A percentile compares a stretch with the other conserved stretches of the same genome.
These are phyloP conservation scores for Penicillium expansum DNA, from an alignment of 2,329 filamentous ascomycete species.

Conservation along the genomic window DNA sequence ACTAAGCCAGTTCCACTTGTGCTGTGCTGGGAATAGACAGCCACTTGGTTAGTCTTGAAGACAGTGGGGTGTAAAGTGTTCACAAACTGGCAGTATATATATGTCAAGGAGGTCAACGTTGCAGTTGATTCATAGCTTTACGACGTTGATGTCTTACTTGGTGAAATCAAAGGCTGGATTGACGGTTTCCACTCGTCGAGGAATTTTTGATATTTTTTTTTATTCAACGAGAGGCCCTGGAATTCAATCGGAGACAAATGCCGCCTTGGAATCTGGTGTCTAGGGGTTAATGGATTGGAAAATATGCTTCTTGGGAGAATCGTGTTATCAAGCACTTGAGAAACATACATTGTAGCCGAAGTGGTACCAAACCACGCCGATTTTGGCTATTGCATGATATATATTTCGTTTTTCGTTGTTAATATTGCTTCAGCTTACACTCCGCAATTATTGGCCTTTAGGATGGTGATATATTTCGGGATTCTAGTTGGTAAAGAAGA, in stretches of 20 bases:
- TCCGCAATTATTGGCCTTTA: neutral
- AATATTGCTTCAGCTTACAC: neutral
- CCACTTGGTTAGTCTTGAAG: neutral
- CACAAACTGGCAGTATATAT: constrained; percentile 54
- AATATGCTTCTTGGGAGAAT: too few species aligned
- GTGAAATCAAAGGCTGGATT: neutral
- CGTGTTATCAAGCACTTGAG: neutral
- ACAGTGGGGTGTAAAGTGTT: neutral
- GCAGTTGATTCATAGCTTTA: constrained; percentile 44
- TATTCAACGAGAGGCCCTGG: constrained; percentile 2
- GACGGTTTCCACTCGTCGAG: constrained; percentile 22
- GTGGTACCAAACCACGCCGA: neutral
- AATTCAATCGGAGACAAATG: constrained; percentile 16
- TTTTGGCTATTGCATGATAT: neutral
- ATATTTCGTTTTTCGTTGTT: neutral
- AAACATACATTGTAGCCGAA: neutral
- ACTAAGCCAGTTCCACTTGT: constrained; percentile 48
- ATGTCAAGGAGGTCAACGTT: constrained; percentile 50
- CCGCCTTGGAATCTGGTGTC: constrained; percentile 6
- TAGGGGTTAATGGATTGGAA: neutral
- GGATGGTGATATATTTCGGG: neutral
- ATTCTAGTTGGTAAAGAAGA: neutral
- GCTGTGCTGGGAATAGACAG: constrained; percentile 36
- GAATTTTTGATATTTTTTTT: constrained; percentile 16
- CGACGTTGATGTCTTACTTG: neutral